phyloP scores from a whole-genome alignment of 352 stramenopile genomes.

The Aphanomyces euteiches region DNA sequence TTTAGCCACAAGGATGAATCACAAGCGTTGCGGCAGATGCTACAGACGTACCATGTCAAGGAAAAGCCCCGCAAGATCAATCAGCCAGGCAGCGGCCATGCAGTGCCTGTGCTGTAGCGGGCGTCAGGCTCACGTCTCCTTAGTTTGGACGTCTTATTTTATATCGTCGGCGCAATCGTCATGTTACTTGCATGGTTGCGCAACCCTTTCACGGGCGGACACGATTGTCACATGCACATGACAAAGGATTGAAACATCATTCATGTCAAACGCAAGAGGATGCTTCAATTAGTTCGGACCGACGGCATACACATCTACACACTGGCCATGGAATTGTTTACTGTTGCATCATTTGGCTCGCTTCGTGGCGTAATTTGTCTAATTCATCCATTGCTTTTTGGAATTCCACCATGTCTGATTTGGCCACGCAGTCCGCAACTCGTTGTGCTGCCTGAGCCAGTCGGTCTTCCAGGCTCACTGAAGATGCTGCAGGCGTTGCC shows the following conservation, averaged over 20 bases:
- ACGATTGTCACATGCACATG: no score
- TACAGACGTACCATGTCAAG: conserved; percentile 14
- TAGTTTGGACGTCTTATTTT: not conserved
- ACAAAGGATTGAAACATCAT: no score
- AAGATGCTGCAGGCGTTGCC: not conserved
- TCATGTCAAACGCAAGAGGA: no score
- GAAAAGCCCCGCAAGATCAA: conserved; percentile 14
- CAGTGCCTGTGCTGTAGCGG: conserved; percentile 12
- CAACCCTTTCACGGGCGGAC: no score
- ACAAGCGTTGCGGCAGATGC: conserved; percentile 35
- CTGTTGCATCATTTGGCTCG: conserved; percentile 65
- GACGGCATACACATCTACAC: conserved; percentile 7
- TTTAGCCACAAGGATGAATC: conserved; percentile 73
- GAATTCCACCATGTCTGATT: conserved; percentile 77
- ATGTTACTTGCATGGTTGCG: no score
- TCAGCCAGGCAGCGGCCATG: conserved; percentile 17
- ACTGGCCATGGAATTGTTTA: conserved; percentile 32
- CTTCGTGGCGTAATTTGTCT: conserved; percentile 72
- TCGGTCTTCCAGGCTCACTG: conserved; percentile 51
- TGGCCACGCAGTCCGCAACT: conserved; percentile 69
- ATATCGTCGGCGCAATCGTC: not conserved
- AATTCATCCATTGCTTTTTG: conserved; percentile 77
- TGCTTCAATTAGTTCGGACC: not conserved
- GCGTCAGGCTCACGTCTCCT: not conserved
- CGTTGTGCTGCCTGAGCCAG: conserved; percentile 59